Percentiles rank a stretch among this genome's conserved stretches.
Evolutionary conservation across 1,139 yeast genomes (phyloP).

Genomic region (Blastobotrys persicus): DNA sequence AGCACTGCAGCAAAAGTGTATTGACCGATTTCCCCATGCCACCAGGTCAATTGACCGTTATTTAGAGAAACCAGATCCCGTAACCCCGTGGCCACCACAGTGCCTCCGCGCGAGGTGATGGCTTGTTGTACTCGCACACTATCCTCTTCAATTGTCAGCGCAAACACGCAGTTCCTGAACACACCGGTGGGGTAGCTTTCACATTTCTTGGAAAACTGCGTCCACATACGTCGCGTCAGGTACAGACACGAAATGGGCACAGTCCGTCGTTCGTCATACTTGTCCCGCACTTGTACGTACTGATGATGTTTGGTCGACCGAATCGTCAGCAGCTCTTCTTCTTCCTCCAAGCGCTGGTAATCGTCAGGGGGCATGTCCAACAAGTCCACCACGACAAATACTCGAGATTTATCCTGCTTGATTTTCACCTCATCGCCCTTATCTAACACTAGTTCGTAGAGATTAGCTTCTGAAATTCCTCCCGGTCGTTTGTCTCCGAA

Average conservation of each 20-base stretch:
- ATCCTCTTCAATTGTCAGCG: conserved; percentile 40
- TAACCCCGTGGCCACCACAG: conserved; percentile 51
- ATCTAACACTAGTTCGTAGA: conserved; percentile 20
- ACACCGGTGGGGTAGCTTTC: conserved; percentile 25
- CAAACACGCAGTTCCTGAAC: conserved; percentile 44
- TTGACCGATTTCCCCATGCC: not conserved
- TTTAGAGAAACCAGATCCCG: conserved; percentile 32
- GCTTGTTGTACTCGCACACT: conserved; percentile 40
- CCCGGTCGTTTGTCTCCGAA: conserved; percentile 25
- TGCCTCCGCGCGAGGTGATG: conserved; percentile 51
- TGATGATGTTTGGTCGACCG: not conserved
- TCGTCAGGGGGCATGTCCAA: not conserved
- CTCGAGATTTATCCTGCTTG: conserved; percentile 15
- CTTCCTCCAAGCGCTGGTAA: not conserved
- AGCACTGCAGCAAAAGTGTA: conserved; percentile 60
- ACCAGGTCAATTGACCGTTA: not conserved
- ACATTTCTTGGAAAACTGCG: not conserved
- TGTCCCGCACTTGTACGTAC: not conserved
- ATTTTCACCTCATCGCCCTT: conserved; percentile 19
- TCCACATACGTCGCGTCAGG: conserved; percentile 3
- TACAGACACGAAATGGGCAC: not conserved
- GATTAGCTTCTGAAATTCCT: conserved; percentile 12
- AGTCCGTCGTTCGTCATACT: not conserved
- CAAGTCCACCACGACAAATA: conserved; percentile 12
- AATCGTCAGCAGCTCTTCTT: conserved; percentile 4